Base-by-base conservation (phyloP, 352 stramenopile species). In the Globisporangium ultimum region DNA sequence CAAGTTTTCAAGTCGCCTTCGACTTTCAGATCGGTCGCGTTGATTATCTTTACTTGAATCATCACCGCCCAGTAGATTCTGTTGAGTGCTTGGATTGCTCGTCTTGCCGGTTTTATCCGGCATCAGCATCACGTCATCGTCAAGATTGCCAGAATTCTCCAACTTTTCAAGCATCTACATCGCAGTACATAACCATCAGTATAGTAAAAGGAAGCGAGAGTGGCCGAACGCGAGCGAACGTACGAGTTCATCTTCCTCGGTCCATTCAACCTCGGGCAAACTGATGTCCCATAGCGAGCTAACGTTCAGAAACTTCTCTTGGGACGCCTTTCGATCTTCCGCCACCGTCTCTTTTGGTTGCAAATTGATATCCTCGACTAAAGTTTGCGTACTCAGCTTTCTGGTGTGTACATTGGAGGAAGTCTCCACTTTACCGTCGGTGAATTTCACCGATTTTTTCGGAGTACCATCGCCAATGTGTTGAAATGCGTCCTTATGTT, bases 221-320 rank as follows among this genome's bases (percentile, higher is more conserved):
- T 2, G 15, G 40, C 14, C 15, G 14, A 12, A 41, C 1, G 7
- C 10, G 17, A 53, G 20, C 21, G 22, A 1, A 55, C 49, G 18
- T 49, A 86, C 78, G 53, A 74, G 34, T 66, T 88, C 78, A 50
- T 84, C 74, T 53, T 82, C 65, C 21, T 83, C 72, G 4, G 72
- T 88, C 78, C 78, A 88, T 24, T 74, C 60, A 49, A 89, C 50
- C 41, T 82, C 66, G 11, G 74, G 79, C 10, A 85, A 42, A 5
- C 18, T 60, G 40, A 53, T 46, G 6, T 17, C 28, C 52, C 52
- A 45, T 10, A 10, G 40, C 40, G 40, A 45, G 12, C 17, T n/a
- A 15, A 45, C 40, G 3, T 45, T 45, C 13, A 8, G 6, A n/a
- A 15, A 10, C 12, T n/a, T n/a, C 13, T 45, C 40, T 45, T n/a